phyloP scores from a whole-genome alignment of 768 basidiomycete genomes.

The Lentinula sp. region DNA sequence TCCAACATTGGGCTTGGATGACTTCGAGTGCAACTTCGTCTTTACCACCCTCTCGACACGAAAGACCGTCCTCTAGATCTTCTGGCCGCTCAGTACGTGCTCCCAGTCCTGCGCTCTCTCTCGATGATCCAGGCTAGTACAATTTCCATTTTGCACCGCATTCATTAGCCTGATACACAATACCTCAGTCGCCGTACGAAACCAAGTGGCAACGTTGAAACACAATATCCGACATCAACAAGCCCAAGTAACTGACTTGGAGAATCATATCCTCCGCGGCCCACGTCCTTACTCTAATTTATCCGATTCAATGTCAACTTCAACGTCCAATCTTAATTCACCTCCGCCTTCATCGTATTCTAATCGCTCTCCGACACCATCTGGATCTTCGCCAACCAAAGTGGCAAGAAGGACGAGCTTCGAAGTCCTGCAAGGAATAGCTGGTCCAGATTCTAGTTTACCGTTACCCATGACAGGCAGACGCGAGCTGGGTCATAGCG shows the following conservation, averaged over 20 bases:
- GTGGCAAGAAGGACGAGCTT: slow-evolving; percentile 62
- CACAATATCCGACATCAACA: slow-evolving; percentile 82
- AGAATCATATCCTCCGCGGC: slow-evolving; percentile 60
- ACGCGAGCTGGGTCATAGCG: slow-evolving; percentile 29
- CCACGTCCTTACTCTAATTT: slow-evolving; percentile 55
- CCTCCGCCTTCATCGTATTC: slow-evolving; percentile 30
- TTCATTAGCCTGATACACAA: slow-evolving; percentile 15
- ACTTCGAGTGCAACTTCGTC: not conserved
- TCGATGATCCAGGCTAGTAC: slow-evolving; percentile 63
- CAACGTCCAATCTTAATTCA: slow-evolving; percentile 19
- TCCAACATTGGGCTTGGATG: not conserved
- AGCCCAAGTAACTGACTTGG: slow-evolving; percentile 67
- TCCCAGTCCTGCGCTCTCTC: slow-evolving; percentile 48
- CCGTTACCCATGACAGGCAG: slow-evolving; percentile 48
- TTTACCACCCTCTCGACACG: slow-evolving; percentile 5
- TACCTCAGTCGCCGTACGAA: slow-evolving; percentile 61
- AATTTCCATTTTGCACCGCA: slow-evolving; percentile 9
- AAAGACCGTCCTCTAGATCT: slow-evolving; percentile 40
- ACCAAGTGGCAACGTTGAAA: slow-evolving; percentile 76
- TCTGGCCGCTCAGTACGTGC: slow-evolving; percentile 44
- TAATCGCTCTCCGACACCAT: slow-evolving; percentile 9
- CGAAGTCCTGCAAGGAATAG: slow-evolving; percentile 63
- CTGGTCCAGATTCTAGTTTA: slow-evolving; percentile 70
- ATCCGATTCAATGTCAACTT: slow-evolving; percentile 24
- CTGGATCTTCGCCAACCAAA: slow-evolving; percentile 33